Base-by-base conservation (phyloP, 1,284 basidiomycete species). In the Gymnopus androsaceus region DNA sequence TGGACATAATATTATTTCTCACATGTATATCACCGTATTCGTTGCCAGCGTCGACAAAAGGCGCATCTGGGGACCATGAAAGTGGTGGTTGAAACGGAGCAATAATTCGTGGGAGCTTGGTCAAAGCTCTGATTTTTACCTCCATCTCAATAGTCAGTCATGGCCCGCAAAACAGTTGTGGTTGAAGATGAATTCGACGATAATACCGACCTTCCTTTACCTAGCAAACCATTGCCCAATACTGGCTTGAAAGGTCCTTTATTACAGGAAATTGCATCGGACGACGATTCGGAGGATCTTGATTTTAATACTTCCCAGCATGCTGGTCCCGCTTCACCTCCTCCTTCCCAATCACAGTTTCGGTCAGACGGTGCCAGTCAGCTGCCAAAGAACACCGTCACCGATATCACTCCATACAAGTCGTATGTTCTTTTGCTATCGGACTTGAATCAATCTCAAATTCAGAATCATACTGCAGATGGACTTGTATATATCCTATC, bases 401-500 rank as follows among this genome's bases (percentile, higher is more conserved):
- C 81, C 25, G 88, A 91, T 66, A 83, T 86, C 63, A 88, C 87
- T 33, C 87, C 88, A 8, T 91, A 90, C 68, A 91, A 91, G 76
- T 82, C 78, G 88, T 91, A 66, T 65, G 80, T 75, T 45, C 57
- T 50, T 56, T 58, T 8, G 51, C 47, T 60, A 56, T 48, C 30
- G 48, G 45, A 31, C 17, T 30, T 28, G 33, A 17, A 9, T 44
- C 12, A 17, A 37, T 50, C 33, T 45, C 23, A 42, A 12, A 15
- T 42, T 42, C 25, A n/a, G 25, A 25, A 53, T 60, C 56, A 46
- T 60, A 30, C 34, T 59, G 11, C 67, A 94, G 93, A 66, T 98
- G 95, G 95, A 90, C 92, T 58, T 90, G 90, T 64, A 83, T 98
- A 67, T 99, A 99, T 70, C 96, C 96, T 3, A 91, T 97, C 66